A percentile compares a stretch with the other conserved stretches of the same genome.
phyloP scores from a whole-genome alignment of 306 rosid species.

The Vigna hirtella region DNA sequence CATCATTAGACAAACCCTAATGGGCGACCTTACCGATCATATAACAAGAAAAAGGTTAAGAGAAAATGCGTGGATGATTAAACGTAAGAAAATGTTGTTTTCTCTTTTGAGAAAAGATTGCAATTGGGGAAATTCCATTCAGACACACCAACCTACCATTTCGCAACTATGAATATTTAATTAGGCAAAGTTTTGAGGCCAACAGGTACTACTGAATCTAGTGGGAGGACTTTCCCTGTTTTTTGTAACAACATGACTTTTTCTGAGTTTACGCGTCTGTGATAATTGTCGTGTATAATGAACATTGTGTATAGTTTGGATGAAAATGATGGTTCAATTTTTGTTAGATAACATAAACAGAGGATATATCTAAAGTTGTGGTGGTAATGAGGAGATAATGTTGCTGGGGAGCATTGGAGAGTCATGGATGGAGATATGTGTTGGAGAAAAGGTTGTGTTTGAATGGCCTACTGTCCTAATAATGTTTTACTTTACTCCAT shows the following conservation, averaged over 20 bases:
- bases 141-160: neutral
- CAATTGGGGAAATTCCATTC: neutral
- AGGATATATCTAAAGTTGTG: slow-evolving; percentile 22
- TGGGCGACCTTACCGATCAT: neutral
- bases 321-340: slow-evolving; percentile 36
- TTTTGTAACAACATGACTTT: slow-evolving; percentile 14
- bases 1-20: neutral
- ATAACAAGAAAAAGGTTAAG: neutral
- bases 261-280: slow-evolving; percentile 34
- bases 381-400: neutral
- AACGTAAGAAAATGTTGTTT: neutral
- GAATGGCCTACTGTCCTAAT: slow-evolving; percentile 33
- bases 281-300: neutral
- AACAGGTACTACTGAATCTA: slow-evolving; percentile 12
- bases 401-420: neutral
- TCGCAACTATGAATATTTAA: neutral
- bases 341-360: neutral
- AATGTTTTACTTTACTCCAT: neutral
- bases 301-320: neutral
- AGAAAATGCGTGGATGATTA: neutral
- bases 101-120: neutral
- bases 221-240: neutral
- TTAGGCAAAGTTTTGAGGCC: slow-evolving; percentile 1
- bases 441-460: neutral
- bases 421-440: neutral